phyloP scores from a whole-genome alignment of 1,139 yeast species.

The Debaryomycetaceae sp. region DNA sequence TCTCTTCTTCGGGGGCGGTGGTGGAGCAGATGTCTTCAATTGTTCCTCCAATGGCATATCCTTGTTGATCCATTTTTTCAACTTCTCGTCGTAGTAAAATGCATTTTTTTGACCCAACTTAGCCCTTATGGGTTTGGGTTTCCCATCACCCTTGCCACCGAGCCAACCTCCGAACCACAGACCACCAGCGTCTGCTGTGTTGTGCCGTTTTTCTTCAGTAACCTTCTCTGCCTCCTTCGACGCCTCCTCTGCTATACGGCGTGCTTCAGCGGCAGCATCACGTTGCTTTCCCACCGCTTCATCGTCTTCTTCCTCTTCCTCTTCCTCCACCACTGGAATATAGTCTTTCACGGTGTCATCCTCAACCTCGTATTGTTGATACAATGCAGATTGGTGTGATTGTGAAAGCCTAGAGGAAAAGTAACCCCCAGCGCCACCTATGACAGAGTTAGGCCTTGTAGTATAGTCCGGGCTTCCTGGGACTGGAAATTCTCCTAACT shows the following conservation, averaged over 20 bases:
- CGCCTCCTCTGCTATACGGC: slow-evolving; percentile 1
- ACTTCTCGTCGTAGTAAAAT: slow-evolving; percentile 77
- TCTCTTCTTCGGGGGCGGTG: slow-evolving; percentile 67
- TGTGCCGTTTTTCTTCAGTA: neutral
- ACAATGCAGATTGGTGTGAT: slow-evolving; percentile 43
- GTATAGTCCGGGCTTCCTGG: slow-evolving; percentile 47
- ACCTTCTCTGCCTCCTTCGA: slow-evolving; percentile 2
- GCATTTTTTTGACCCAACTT: slow-evolving; percentile 78
- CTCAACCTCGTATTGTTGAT: slow-evolving; percentile 45
- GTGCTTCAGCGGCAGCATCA: slow-evolving; percentile 9
- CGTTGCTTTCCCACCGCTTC: slow-evolving; percentile 10
- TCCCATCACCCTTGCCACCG: slow-evolving; percentile 45
- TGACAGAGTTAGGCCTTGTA: slow-evolving; percentile 43
- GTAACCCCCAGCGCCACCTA: slow-evolving; percentile 30
- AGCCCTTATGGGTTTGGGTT: slow-evolving; percentile 74
- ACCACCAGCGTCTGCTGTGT: slow-evolving; percentile 1
- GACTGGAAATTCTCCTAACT: slow-evolving; percentile 41
- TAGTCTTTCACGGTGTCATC: slow-evolving; percentile 46
- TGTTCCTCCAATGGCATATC: slow-evolving; percentile 70
- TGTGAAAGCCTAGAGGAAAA: slow-evolving; percentile 40
- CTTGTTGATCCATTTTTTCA: slow-evolving; percentile 83
- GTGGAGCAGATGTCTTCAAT: slow-evolving; percentile 53
- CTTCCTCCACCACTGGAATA: slow-evolving; percentile 42
- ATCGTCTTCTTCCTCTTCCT: slow-evolving; percentile 39
- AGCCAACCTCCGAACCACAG: slow-evolving; percentile 49